A percentile compares a stretch with the other conserved stretches of the same genome.
Conservation (phyloP, 148 eudicot genomes). For the Rhododendron henanense region DNA sequence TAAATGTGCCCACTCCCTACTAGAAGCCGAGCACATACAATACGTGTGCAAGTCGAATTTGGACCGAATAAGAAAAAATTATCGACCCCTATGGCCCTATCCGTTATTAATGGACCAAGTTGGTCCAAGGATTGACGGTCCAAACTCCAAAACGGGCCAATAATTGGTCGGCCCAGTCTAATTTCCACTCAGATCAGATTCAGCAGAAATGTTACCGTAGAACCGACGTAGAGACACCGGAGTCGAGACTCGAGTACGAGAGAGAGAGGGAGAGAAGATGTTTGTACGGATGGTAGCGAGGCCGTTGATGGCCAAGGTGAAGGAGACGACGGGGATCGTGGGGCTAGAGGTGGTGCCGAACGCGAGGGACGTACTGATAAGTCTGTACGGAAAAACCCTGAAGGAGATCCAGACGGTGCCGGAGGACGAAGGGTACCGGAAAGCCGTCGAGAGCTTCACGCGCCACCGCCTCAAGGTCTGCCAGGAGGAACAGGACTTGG, state of each 20-base stretch:
- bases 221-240: background rate
- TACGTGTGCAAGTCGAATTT: no score
- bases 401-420: constrained; percentile 84
- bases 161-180: background rate
- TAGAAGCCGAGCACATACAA: no score
- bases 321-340: constrained; percentile 93
- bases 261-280: constrained; percentile 29
- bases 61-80: no score
- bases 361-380: constrained; percentile 71
- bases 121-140: background rate
- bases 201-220: background rate
- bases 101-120: no score
- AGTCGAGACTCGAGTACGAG: background rate
- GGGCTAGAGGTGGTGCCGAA: constrained; percentile 88
- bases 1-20: no score
- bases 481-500: constrained; percentile 74
- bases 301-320: constrained; percentile 82
- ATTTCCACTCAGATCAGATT: background rate
- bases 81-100: no score
- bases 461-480: constrained; percentile 77
- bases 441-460: constrained; percentile 92
- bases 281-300: constrained; percentile 64
- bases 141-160: background rate
- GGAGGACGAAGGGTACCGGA: constrained; percentile 80
- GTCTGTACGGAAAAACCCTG: constrained; percentile 76